Conservation (phyloP, 306 rosid genomes). For the Cicer pinnatifidum region DNA sequence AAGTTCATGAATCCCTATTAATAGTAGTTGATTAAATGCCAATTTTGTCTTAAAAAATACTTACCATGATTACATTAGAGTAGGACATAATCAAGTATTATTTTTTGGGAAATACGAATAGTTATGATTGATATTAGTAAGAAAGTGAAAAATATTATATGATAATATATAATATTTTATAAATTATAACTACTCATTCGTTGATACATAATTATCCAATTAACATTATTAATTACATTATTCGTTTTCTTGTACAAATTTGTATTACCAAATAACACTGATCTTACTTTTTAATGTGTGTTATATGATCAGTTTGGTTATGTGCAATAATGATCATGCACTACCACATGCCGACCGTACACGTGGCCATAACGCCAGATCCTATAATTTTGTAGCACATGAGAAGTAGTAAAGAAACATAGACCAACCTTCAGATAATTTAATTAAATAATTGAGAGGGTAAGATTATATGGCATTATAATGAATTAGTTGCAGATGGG, state of each 20-base stretch:
- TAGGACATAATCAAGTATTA: neutral
- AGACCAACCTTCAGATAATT: slow-evolving; percentile 28
- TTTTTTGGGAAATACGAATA: too few relatives aligned
- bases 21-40: slow-evolving; percentile 23
- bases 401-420: slow-evolving; percentile 8
- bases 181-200: too few relatives aligned
- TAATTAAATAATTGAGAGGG: slow-evolving; percentile 22
- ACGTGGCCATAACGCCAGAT: slow-evolving; percentile 38
- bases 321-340: slow-evolving; percentile 42
- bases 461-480: too few relatives aligned
- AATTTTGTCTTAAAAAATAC: neutral
- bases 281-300: neutral
- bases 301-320: slow-evolving; percentile 36
- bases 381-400: neutral
- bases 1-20: slow-evolving; percentile 35
- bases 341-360: slow-evolving; percentile 40
- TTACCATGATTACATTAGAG: slow-evolving; percentile 3
- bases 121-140: too few relatives aligned
- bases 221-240: too few relatives aligned
- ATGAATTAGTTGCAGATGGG: neutral
- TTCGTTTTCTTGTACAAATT: too few relatives aligned
- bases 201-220: too few relatives aligned
- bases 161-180: too few relatives aligned
- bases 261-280: too few relatives aligned
- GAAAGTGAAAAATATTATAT: too few relatives aligned